Evolutionary conservation across 495 filamentous ascomycete genomes (phyloP).

Genomic region (Trichocladium uniseriatum): DNA sequence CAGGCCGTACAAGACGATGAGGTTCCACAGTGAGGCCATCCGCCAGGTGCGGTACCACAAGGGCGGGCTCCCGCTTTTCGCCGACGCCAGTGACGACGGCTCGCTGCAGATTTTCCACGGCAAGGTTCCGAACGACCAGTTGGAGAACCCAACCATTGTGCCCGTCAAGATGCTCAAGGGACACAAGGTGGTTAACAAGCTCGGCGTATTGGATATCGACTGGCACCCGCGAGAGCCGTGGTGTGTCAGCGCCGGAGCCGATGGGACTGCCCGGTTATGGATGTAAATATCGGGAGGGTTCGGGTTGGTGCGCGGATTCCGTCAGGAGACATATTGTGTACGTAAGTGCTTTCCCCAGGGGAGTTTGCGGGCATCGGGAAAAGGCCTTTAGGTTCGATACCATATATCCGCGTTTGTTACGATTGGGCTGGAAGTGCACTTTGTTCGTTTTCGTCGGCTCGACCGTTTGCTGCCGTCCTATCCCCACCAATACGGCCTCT

Average conservation of each 20-base stretch:
- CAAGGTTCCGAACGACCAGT: conserved; percentile 82
- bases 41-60: conserved; percentile 78
- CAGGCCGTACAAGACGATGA: conserved; percentile 87
- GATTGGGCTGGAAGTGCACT: background rate
- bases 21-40: conserved; percentile 88
- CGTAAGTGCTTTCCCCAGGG: conserved; percentile 1
- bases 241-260: conserved; percentile 87
- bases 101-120: conserved; percentile 93
- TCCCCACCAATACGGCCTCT: background rate
- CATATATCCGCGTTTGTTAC: background rate
- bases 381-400: conserved; percentile 1
- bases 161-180: conserved; percentile 90
- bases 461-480: background rate
- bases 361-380: background rate
- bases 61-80: conserved; percentile 78
- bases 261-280: conserved; percentile 59
- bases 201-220: conserved; percentile 87
- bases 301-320: background rate
- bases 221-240: conserved; percentile 92
- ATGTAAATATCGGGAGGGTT: conserved; percentile 23
- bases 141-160: conserved; percentile 93
- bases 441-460: background rate
- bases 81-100: conserved; percentile 88
- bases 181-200: conserved; percentile 66
- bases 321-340: conserved; percentile 5